A percentile compares a stretch with the other conserved stretches of the same genome.
phyloP scores from a whole-genome alignment of 345 rosid genomes.

The Erucastrum elatum region DNA sequence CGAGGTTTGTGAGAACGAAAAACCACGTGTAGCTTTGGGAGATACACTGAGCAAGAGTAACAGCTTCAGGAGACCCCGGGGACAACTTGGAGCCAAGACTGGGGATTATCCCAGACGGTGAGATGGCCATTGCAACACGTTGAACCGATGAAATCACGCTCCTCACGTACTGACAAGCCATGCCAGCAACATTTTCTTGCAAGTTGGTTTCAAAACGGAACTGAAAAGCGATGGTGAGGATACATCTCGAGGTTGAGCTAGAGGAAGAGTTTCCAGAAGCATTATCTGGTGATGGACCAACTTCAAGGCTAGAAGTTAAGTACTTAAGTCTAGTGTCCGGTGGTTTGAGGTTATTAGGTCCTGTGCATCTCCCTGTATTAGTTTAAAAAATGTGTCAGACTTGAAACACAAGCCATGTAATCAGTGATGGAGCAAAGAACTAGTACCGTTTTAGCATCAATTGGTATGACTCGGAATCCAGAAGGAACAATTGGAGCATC shows the following conservation, averaged over 20 bases:
- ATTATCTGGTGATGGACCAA: slow-evolving; percentile 60
- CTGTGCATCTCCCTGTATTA: neutral
- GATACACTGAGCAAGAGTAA: slow-evolving; percentile 89
- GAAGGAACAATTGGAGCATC: slow-evolving; percentile 95
- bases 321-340: slow-evolving; percentile 87
- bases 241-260: slow-evolving; percentile 59
- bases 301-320: slow-evolving; percentile 96
- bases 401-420: neutral
- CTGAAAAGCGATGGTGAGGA: slow-evolving; percentile 96
- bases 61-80: slow-evolving; percentile 94
- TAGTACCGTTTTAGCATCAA: slow-evolving; percentile 64
- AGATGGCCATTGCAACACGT: slow-evolving; percentile 93
- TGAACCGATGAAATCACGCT: slow-evolving; percentile 94
- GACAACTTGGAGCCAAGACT: slow-evolving; percentile 65
- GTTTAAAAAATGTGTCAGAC: neutral
- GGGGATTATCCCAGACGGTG: slow-evolving; percentile 79
- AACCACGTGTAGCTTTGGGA: slow-evolving; percentile 82
- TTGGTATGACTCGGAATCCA: slow-evolving; percentile 88
- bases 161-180: slow-evolving; percentile 92
- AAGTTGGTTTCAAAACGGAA: slow-evolving; percentile 86
- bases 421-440: neutral
- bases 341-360: slow-evolving; percentile 40
- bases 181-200: slow-evolving; percentile 88
- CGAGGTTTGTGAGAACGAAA: too few species aligned
- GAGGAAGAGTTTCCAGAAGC: slow-evolving; percentile 56